Percentiles rank a stretch among this genome's conserved stretches.
Conservation (phyloP, 2,329 filamentous ascomycete genomes). For the Pleoardoris graminearum region DNA sequence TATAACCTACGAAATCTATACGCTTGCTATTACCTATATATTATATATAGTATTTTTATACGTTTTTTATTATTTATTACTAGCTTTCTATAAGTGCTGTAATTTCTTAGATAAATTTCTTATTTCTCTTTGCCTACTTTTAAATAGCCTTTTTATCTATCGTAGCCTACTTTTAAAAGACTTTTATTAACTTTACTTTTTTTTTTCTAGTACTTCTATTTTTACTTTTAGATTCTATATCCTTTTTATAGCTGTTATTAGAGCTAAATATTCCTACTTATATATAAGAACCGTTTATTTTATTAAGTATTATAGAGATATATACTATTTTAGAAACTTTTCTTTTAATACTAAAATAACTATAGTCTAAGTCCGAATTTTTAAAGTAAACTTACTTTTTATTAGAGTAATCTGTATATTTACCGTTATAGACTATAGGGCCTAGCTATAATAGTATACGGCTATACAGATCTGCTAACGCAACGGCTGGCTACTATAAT, state of each 20-base stretch:
- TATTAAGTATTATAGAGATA: background rate
- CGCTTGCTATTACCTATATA: background rate
- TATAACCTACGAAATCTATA: background rate
- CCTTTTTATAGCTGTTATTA: slow-evolving; percentile 1
- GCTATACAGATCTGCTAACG: background rate
- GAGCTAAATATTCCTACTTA: background rate
- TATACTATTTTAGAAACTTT: slow-evolving; percentile 4
- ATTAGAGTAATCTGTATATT: background rate
- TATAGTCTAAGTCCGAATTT: slow-evolving; percentile 3
- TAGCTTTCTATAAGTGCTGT: background rate
- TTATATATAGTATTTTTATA: background rate
- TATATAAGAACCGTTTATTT: background rate
- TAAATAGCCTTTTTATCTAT: background rate
- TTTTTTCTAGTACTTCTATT: slow-evolving; percentile 4
- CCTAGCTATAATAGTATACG: background rate
- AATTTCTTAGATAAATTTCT: background rate
- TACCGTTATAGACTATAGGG: background rate
- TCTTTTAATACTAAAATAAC: background rate
- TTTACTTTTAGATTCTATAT: slow-evolving; percentile 3
- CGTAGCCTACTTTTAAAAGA: slow-evolving; percentile 2
- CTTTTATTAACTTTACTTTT: background rate
- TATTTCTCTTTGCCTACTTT: background rate
- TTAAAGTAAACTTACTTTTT: background rate
- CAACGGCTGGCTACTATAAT: background rate
- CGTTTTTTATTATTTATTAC: background rate